Evolutionary conservation across 805 yeast genomes (phyloP), one percentile per base, ranked within the genome.

Genomic region (Starmera caribaea): DNA sequence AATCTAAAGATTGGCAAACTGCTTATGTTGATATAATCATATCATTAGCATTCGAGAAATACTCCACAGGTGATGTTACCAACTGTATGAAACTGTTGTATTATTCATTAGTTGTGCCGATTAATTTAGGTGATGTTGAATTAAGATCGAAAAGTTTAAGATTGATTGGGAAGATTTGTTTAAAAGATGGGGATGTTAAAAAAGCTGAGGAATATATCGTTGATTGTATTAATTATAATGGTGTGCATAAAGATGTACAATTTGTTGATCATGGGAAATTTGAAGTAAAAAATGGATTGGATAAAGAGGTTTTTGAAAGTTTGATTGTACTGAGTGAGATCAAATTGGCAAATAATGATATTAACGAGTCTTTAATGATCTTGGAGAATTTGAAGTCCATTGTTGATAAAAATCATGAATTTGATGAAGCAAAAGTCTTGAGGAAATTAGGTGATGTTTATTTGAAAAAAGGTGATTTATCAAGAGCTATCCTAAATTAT

Each of bases 401-500:
- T 1, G 16, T 43, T 1, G 49, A 47, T 21, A 21, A 21, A 21
- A 21, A 21, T 21, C 6, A 21, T 21, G 6, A 21, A 5, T 5
- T 21, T 21, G 26, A 21, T 21, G 26, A 21, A 21, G 26, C 26
- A 7, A 21, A 21, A 21, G 26, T 21, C 8, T 21, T 21, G 6
- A 21, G 26, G 26, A 21, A 21, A 21, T 50, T 68, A 8, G 63
- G 72, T 34, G 74, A 70, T 45, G 46, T 70, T 6, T 43, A 69
- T 3, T 69, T 69, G 63, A 49, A 49, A 29, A 56, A 61, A 28
- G 58, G 59, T 1, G 38, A 59, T 3, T 45, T 55, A 3, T 33
- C 46, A 5, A 55, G 61, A 34, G 66, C 73, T 0, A 53, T 68
- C n/a, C 62, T 62, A 41, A 59, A 67, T 57, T 67, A 63, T 9